Evolutionary conservation across 208 protist species (phyloP).

Genomic region (Leishmania martiniquensis): DNA sequence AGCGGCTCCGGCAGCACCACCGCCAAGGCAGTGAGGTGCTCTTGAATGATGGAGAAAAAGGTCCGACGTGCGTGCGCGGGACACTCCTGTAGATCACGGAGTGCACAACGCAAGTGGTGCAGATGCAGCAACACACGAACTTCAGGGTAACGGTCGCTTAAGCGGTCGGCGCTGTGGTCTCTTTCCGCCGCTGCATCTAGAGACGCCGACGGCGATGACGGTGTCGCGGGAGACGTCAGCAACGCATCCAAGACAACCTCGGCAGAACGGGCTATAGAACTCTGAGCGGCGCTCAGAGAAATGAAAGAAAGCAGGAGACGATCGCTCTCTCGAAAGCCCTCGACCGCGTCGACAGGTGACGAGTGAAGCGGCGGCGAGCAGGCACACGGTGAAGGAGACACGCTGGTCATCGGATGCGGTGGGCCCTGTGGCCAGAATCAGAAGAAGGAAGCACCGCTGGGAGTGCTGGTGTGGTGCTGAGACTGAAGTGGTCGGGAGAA

Average conservation of each 20-base stretch:
- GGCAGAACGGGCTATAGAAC: constrained; percentile 22
- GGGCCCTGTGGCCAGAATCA: background rate
- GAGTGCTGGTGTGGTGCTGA: too few relatives aligned
- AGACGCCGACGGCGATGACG: background rate
- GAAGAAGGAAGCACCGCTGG: background rate
- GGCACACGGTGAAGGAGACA: background rate
- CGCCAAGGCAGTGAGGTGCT: constrained; percentile 38
- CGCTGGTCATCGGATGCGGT: background rate
- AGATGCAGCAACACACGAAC: constrained; percentile 49
- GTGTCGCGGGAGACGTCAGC: background rate
- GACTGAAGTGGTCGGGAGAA: background rate
- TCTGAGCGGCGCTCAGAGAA: constrained; percentile 36
- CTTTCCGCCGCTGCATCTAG: background rate
- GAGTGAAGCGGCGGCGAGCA: background rate
- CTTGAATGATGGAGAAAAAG: constrained; percentile 28
- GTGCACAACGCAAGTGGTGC: constrained; percentile 46
- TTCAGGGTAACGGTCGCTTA: constrained; percentile 55
- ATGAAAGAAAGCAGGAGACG: constrained; percentile 46
- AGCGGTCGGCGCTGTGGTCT: background rate
- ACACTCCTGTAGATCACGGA: constrained; percentile 57
- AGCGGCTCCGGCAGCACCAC: constrained; percentile 68
- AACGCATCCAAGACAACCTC: constrained; percentile 34
- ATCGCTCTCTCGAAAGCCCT: constrained; percentile 28
- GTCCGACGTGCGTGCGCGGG: constrained; percentile 22
- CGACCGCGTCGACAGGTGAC: background rate